phyloP scores from a whole-genome alignment of 306 rosid genomes.

The Spatholobus suberectus region DNA sequence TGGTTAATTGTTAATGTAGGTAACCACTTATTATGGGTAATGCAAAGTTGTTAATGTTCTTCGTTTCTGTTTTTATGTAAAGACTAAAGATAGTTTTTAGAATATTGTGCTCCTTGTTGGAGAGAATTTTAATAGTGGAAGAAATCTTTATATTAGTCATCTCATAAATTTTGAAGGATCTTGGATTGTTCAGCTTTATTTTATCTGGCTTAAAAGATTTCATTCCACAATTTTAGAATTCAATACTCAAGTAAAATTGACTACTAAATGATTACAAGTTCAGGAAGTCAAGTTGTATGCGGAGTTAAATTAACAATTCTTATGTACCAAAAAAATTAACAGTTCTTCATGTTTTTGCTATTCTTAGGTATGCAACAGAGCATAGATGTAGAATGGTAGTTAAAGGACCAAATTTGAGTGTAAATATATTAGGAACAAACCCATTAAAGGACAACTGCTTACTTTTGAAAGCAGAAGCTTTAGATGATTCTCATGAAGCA shows the following conservation, averaged over 20 bases:
- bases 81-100: no score
- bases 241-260: slow-evolving; percentile 13
- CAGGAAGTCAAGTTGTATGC: slow-evolving; percentile 28
- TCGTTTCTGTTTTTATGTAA: no score
- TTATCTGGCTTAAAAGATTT: slow-evolving; percentile 29
- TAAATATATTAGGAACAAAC: slow-evolving; percentile 95
- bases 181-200: slow-evolving; percentile 14
- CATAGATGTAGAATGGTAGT: slow-evolving; percentile 98
- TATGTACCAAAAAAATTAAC: slow-evolving; percentile 4
- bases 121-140: no score
- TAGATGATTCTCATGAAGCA: slow-evolving; percentile 84
- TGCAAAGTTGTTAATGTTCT: slow-evolving; percentile 26
- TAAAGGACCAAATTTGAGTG: slow-evolving; percentile 89
- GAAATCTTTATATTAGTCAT: no score
- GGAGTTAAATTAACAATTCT: slow-evolving; percentile 17
- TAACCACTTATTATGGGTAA: slow-evolving; percentile 7
- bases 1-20: slow-evolving; percentile 38
- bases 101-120: no score
- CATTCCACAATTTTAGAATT: slow-evolving; percentile 12
- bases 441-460: slow-evolving; percentile 92
- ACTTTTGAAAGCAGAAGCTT: slow-evolving; percentile 87
- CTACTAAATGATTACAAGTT: not conserved
- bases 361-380: slow-evolving; percentile 89
- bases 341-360: slow-evolving; percentile 7
- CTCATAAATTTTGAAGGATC: no score